Percentiles rank a stretch among this genome's conserved stretches.
phyloP scores from a whole-genome alignment of 805 yeast species.

The Candida wancherniae region DNA sequence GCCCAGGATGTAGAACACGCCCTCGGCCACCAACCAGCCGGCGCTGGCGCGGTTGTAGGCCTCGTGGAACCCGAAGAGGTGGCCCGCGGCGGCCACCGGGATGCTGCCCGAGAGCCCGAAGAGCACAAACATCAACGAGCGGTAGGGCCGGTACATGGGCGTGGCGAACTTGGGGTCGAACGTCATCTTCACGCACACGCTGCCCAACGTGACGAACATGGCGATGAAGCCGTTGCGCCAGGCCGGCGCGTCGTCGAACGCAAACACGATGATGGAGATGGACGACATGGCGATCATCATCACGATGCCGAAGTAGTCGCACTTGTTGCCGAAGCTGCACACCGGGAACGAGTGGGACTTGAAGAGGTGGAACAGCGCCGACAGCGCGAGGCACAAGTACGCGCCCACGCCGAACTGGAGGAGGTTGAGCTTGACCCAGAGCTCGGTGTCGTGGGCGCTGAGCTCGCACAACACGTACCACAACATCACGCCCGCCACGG shows the following conservation, averaged over 20 bases:
- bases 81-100: slow-evolving; percentile 58
- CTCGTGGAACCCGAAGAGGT: slow-evolving; percentile 44
- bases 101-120: slow-evolving; percentile 77
- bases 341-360: slow-evolving; percentile 61
- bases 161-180: slow-evolving; percentile 63
- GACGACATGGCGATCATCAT: slow-evolving; percentile 47
- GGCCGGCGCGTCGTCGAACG: slow-evolving; percentile 40
- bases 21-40: slow-evolving; percentile 64
- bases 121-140: slow-evolving; percentile 73
- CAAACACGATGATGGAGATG: slow-evolving; percentile 32
- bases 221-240: slow-evolving; percentile 36
- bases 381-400: slow-evolving; percentile 53
- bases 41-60: slow-evolving; percentile 51
- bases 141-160: slow-evolving; percentile 64
- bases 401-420: slow-evolving; percentile 55
- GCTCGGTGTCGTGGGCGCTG: background rate
- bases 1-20: slow-evolving; percentile 69
- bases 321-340: slow-evolving; percentile 55
- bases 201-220: slow-evolving; percentile 53
- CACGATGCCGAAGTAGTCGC: slow-evolving; percentile 75
- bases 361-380: slow-evolving; percentile 62
- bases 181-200: slow-evolving; percentile 58
- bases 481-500: slow-evolving; percentile 17
- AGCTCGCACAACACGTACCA: background rate
- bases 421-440: slow-evolving; percentile 47